phyloP scores from a whole-genome alignment of 2,329 filamentous ascomycete species.

The Stachybotrys echinatus region DNA sequence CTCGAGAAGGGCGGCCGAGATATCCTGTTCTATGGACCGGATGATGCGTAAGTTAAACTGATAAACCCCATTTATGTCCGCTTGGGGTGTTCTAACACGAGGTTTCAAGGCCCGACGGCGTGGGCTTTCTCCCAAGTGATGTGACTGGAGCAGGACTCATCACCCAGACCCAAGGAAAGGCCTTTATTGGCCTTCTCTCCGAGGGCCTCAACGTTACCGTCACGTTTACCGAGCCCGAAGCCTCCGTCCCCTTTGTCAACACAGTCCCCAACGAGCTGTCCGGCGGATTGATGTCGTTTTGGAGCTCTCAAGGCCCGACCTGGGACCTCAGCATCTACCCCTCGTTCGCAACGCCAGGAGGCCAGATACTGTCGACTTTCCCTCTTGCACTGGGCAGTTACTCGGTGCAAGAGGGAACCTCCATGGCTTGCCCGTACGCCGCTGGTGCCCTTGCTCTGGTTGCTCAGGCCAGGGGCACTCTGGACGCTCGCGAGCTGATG shows the following conservation, averaged over 20 bases:
- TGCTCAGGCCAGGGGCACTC: constrained; percentile 19
- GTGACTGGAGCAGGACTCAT: no score
- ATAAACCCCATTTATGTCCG: no score
- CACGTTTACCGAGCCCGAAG: neutral
- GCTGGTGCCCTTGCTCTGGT: constrained; percentile 32
- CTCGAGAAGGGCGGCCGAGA: neutral
- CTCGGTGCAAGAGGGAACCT: constrained; percentile 46
- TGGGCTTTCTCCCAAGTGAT: no score
- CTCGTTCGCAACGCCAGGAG: constrained; percentile 41
- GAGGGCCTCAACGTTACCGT: neutral
- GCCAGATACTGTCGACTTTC: constrained; percentile 27
- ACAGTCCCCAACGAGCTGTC: no score
- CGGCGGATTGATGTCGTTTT: no score
- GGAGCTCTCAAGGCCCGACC: no score
- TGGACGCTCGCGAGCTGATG: constrained; percentile 16
- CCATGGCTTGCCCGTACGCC: constrained; percentile 46
- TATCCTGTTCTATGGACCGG: no score
- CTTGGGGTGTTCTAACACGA: no score
- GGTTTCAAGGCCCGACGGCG: no score
- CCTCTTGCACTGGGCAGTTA: constrained; percentile 33
- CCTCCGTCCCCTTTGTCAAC: no score
- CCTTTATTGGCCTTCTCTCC: neutral
- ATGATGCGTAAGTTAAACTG: no score
- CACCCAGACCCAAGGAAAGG: neutral
- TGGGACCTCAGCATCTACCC: constrained; percentile 43